Evolutionary conservation across 257 asterid species (phyloP), one percentile per base, ranked within the genome.

Genomic region (Ocimum tenuiflorum): DNA sequence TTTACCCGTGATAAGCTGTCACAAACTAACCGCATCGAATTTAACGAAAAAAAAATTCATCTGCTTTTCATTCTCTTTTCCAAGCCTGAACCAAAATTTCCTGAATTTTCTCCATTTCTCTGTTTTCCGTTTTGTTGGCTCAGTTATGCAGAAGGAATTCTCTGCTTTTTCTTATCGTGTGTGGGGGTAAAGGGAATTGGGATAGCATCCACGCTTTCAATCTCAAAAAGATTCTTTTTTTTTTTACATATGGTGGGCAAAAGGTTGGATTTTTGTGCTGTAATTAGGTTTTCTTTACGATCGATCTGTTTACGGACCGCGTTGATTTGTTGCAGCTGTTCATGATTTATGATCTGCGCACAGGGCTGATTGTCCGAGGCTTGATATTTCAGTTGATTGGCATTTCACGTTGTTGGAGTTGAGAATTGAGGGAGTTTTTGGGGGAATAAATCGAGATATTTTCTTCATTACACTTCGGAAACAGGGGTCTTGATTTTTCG

Each of bases 1-100:
- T 67, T 67, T 15, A 78, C 84, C 77, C 74, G 70, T 24, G 39
- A 60, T 78, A 72, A 63, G 69, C 81, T 65, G 77, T 73, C 70
- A 49, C 62, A 73, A 67, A 80, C 78, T 59, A 59, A 75, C 79
- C 70, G 46, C 81, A 73, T 70, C 72, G 69, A 57, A 73, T 70
- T 66, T 65, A 72, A 69, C 74, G 68, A 76, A 39, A 50, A 6
- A 36, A 20, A 23, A 17, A n/a, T 41, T 43, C 75, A 22, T 43
- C 49, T 46, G 63, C 65, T 68, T 73, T 70, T 63, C 73, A 56
- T 72, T 52, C 56, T 33, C 36, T 20, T 24, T 48, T 54, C 38
- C 24, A 6, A 36, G 17, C 47, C 18, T 9, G 18, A 19, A 52
- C 41, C 45, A 42, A 9, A 13, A 4, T 43, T 65, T 46, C 38